A percentile compares a stretch with the other conserved stretches of the same genome.
Conservation (phyloP, 2,329 filamentous ascomycete genomes). For the Chaetomium olivaceum region DNA sequence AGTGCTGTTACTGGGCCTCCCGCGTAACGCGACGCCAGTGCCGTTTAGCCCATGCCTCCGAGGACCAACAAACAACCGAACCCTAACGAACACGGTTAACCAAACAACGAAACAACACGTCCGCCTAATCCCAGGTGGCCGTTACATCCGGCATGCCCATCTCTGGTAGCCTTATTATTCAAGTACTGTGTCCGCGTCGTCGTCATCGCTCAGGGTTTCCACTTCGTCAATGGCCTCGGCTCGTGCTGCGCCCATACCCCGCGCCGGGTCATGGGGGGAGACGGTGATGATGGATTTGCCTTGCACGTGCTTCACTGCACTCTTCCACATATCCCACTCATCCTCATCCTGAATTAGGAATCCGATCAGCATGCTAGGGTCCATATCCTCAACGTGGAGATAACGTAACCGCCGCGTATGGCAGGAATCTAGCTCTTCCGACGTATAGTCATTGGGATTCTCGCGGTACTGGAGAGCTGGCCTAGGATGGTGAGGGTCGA, state of each 20-base stretch:
- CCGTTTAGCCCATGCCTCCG: neutral
- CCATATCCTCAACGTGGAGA: conserved; percentile 87
- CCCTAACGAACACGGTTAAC: neutral
- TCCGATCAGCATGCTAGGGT: conserved; percentile 95
- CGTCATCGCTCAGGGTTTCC: conserved; percentile 80
- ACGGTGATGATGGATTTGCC: conserved; percentile 87
- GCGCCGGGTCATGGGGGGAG: conserved; percentile 66
- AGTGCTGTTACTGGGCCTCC: neutral
- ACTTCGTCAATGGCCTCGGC: conserved; percentile 84
- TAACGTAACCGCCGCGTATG: conserved; percentile 83
- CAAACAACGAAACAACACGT: neutral
- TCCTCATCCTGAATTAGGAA: conserved; percentile 81
- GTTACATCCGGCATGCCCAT: neutral
- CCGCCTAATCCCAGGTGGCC: neutral
- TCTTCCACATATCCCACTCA: conserved; percentile 84
- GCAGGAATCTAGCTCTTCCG: conserved; percentile 76
- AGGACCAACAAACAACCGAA: neutral
- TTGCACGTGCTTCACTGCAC: conserved; percentile 70
- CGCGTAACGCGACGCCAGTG: neutral
- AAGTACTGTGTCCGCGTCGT: conserved; percentile 48
- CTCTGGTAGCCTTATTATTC: conserved; percentile 8
- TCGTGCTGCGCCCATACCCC: conserved; percentile 58
- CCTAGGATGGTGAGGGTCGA: conserved; percentile 89
- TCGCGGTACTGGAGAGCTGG: conserved; percentile 67
- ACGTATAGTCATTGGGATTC: conserved; percentile 59